Evolutionary conservation across 257 asterid species (phyloP).

Genomic region (Pogostemon cablin): DNA sequence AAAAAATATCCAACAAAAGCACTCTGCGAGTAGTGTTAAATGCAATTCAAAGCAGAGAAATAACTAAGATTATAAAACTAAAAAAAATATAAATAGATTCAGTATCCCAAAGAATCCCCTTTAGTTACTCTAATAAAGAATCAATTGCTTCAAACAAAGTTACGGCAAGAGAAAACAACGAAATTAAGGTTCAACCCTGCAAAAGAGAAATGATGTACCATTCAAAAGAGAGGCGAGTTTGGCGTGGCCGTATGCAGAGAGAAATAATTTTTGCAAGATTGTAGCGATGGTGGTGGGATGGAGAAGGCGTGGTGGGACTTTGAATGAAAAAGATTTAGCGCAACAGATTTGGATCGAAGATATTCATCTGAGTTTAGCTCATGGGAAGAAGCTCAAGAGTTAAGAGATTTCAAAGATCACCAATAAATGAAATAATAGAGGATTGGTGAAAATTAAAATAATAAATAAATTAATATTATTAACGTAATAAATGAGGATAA

Average conservation of each 20-base stretch:
- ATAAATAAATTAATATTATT: too few species aligned
- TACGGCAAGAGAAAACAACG: conserved; percentile 10
- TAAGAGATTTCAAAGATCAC: too few species aligned
- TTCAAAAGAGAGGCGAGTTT: conserved; percentile 75
- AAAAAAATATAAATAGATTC: background rate
- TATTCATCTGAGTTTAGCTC: too few species aligned
- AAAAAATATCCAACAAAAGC: conserved; percentile 29
- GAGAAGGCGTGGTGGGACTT: too few species aligned
- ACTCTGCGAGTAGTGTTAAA: background rate
- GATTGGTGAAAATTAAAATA: too few species aligned
- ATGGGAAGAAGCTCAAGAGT: too few species aligned
- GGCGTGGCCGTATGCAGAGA: conserved; percentile 81
- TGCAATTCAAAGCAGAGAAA: background rate
- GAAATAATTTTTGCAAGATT: too few species aligned
- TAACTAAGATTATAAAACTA: background rate
- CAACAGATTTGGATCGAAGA: too few species aligned
- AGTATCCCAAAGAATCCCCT: background rate
- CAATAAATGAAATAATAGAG: too few species aligned
- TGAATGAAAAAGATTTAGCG: too few species aligned
- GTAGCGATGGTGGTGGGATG: too few species aligned
- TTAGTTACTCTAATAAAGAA: background rate
- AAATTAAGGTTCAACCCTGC: background rate
- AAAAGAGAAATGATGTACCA: conserved; percentile 26
- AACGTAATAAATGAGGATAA: too few species aligned
- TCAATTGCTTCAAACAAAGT: background rate